A percentile compares a stretch with the other conserved stretches of the same genome.
Conservation (phyloP, 352 stramenopile genomes). For the Pythium myriotylum region DNA sequence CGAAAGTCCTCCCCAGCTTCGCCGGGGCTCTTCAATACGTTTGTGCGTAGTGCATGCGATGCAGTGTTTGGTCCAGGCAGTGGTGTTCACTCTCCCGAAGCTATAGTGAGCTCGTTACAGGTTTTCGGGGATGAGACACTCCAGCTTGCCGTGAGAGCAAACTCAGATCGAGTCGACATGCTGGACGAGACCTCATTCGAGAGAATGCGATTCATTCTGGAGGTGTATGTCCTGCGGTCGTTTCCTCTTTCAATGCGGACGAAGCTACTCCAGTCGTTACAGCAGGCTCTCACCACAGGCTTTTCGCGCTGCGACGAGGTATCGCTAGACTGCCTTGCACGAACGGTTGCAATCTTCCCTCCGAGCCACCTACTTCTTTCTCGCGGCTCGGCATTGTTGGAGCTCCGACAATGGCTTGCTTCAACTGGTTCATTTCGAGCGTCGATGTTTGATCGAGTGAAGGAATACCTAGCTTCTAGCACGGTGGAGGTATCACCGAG, state of each 20-base stretch:
- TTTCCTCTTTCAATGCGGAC: conserved; percentile 67
- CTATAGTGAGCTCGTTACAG: conserved; percentile 66
- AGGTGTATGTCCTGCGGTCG: conserved; percentile 75
- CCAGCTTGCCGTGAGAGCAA: conserved; percentile 11
- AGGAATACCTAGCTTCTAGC: conserved; percentile 9
- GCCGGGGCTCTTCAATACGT: conserved; percentile 28
- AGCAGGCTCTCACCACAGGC: conserved; percentile 53
- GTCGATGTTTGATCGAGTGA: neutral
- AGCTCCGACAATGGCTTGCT: conserved; percentile 18
- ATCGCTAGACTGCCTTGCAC: conserved; percentile 46
- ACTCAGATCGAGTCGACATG: conserved; percentile 2
- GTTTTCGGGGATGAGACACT: conserved; percentile 45
- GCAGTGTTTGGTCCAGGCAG: conserved; percentile 56
- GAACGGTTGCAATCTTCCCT: conserved; percentile 60
- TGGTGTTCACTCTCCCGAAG: conserved; percentile 68
- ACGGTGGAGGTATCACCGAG: neutral
- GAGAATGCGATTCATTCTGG: conserved; percentile 64
- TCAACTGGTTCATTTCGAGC: conserved; percentile 14
- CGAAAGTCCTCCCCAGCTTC: conserved; percentile 3
- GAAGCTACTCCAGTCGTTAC: conserved; percentile 51
- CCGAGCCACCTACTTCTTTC: conserved; percentile 33
- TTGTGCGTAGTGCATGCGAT: conserved; percentile 30
- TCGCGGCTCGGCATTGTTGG: conserved; percentile 28
- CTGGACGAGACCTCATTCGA: conserved; percentile 46
- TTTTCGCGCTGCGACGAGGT: conserved; percentile 42